These are phyloP conservation scores for Ramaria rubella DNA, from an alignment of 768 basidiomycete species.

Conservation along the genomic window DNA sequence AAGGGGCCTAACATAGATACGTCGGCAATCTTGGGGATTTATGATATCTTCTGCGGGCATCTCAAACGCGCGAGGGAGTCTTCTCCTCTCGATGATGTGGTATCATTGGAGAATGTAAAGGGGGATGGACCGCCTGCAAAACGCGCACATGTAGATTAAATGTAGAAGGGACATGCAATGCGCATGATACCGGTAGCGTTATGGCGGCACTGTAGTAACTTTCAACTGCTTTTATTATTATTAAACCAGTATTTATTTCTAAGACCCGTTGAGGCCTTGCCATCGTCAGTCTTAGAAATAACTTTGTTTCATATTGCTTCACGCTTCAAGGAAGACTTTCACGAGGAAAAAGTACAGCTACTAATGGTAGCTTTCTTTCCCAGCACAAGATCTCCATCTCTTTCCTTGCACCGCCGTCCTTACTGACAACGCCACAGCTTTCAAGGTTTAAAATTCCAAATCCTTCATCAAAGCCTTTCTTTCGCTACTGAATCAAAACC, in stretches of 20 bases:
- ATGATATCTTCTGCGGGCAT: not conserved
- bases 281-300: no score
- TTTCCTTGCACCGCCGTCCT: constrained; percentile 6
- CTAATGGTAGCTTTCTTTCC: no score
- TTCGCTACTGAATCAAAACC: constrained; percentile 25
- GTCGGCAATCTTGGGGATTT: not conserved
- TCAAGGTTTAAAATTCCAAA: constrained; percentile 22
- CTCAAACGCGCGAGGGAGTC: not conserved
- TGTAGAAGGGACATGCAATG: not conserved
- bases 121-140: not conserved
- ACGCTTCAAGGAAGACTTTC: no score
- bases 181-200: no score
- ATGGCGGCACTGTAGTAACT: no score
- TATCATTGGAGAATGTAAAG: not conserved
- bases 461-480: constrained; percentile 16
- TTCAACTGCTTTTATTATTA: no score
- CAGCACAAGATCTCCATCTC: not conserved
- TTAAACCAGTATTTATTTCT: no score
- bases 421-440: constrained; percentile 23
- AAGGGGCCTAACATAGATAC: not conserved
- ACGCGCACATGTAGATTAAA: not conserved
- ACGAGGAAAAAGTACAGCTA: no score
- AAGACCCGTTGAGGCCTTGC: no score
- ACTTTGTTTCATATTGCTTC: no score
- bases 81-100: not conserved